These are phyloP conservation scores for Wickerhamiella hasegawae DNA, from an alignment of 805 yeast genomes.

Conservation along the genomic window DNA sequence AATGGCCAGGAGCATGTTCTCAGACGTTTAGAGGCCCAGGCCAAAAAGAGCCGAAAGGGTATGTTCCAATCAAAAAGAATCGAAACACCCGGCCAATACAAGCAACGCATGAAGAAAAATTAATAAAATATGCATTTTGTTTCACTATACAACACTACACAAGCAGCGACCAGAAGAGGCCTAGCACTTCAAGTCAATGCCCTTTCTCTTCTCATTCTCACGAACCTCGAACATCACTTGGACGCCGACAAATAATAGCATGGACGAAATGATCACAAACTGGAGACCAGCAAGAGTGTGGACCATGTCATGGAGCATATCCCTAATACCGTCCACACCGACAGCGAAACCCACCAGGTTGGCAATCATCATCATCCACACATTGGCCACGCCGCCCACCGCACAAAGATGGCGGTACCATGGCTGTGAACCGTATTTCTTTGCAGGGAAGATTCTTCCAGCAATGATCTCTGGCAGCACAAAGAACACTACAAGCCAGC, in stretches of 20 bases:
- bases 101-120: constrained; percentile 17
- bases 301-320: constrained; percentile 53
- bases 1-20: constrained; percentile 58
- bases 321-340: constrained; percentile 69
- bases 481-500: constrained; percentile 82
- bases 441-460: constrained; percentile 26
- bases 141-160: too few relatives aligned
- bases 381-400: constrained; percentile 71
- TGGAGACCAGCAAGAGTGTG: constrained; percentile 50
- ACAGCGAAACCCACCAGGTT: constrained; percentile 89
- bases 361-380: constrained; percentile 98
- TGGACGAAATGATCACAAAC: constrained; percentile 44
- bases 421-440: constrained; percentile 28
- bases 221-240: constrained; percentile 93
- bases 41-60: constrained; percentile 43
- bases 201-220: constrained; percentile 69
- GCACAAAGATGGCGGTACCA: constrained; percentile 79
- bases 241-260: constrained; percentile 60
- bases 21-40: constrained; percentile 39
- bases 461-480: constrained; percentile 72
- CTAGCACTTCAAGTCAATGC: constrained; percentile 67
- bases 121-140: not conserved
- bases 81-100: constrained; percentile 70
- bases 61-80: constrained; percentile 42
- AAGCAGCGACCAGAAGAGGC: too few relatives aligned